Base-by-base conservation (phyloP, 805 yeast genomes). In the Pichia ethanolica region DNA sequence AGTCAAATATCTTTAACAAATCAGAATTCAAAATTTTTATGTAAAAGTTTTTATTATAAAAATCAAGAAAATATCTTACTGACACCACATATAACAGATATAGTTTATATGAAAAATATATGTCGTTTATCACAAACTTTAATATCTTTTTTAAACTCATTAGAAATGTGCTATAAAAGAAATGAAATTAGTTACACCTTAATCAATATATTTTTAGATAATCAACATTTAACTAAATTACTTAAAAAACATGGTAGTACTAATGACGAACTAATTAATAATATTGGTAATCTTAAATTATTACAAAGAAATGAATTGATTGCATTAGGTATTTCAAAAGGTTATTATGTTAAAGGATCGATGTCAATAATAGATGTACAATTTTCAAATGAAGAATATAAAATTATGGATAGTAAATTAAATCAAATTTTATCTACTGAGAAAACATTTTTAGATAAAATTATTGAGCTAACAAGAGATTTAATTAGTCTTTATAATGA, bases 401-500 rank as follows among this genome's bases (percentile, higher is more conserved):
- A 39, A 13, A 20, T 59, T 3, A n/a, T 46, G 4, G 56, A 56
- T 42, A 47, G 50, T 7, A 52, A 58, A 1, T 40, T 69, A 5
- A 50, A 53, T 5, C 51, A 56, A 0, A 47, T 61, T 2, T 51
- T 81, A 1, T 46, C 56, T 1, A 49, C 71, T 0, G 65, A 68
- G 27, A 65, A 65, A 2, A 30, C 57, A 0, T 80, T 74, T 56
- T 64, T 65, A 47, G 60, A 65, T 8, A 61, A 64, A 10, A 85
- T 79, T 56, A 64, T 82, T 39, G 59, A 62, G 1, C 62, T 79
- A 14, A 86, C 96, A 0, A 79, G 78, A 48, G 64, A 69, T 0
- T 77, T 83, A 0, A 77, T 82, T 14, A 67, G 68, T 14, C 77
- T 77, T 42, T 84, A 77, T 54, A 72, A 76, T 5, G 54, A 61